phyloP scores from a whole-genome alignment of 225 moss, liverwort and hornwort genomes.

The Physcomitrellopsis africana region DNA sequence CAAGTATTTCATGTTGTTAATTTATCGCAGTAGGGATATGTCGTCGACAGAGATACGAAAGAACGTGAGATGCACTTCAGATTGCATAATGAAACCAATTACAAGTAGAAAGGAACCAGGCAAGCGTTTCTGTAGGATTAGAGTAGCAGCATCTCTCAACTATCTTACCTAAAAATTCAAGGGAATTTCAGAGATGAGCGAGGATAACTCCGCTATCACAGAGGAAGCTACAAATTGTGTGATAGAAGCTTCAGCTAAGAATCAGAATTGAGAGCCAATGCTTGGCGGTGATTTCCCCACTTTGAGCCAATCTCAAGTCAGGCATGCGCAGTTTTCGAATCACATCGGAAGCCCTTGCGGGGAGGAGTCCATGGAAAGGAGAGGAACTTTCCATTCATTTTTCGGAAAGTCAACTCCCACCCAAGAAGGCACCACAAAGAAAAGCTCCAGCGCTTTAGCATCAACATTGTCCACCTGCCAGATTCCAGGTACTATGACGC shows the following conservation, averaged over 20 bases:
- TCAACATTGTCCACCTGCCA: constrained; percentile 57
- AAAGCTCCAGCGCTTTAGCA: constrained; percentile 50
- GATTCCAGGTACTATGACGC: constrained; percentile 48
- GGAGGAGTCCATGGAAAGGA: constrained; percentile 48
- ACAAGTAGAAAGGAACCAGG: constrained; percentile 19
- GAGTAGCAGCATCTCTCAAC: constrained; percentile 1
- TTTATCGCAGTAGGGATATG: constrained; percentile 10
- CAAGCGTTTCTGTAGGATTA: not conserved
- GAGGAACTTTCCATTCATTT: constrained; percentile 31
- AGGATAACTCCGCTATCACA: constrained; percentile 16
- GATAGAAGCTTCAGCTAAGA: constrained; percentile 23
- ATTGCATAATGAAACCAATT: constrained; percentile 6
- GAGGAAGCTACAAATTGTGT: constrained; percentile 22
- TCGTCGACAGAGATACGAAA: constrained; percentile 18
- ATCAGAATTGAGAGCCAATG: constrained; percentile 36
- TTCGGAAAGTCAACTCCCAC: constrained; percentile 38
- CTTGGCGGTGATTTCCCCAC: constrained; percentile 44
- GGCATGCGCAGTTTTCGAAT: constrained; percentile 44
- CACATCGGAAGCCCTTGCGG: constrained; percentile 33
- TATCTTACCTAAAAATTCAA: not conserved
- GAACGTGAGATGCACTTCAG: constrained; percentile 20
- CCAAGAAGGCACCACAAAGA: constrained; percentile 45
- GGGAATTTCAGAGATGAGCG: constrained; percentile 25
- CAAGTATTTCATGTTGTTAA: not conserved
- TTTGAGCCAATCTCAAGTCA: constrained; percentile 35